phyloP scores from a whole-genome alignment of 495 filamentous ascomycete species.

The Gamarada debralockiae region DNA sequence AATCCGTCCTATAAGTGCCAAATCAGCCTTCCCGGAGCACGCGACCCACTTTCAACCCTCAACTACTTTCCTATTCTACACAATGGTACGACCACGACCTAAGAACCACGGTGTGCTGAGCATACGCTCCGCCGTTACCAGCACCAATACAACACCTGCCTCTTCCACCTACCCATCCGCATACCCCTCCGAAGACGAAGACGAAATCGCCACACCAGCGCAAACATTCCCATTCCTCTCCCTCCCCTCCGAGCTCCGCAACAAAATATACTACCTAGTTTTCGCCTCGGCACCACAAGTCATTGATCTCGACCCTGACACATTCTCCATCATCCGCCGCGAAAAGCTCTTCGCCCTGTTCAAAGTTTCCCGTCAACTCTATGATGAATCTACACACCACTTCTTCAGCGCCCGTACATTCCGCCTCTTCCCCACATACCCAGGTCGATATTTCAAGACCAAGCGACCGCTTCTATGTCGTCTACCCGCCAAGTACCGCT shows the following conservation, averaged over 20 bases:
- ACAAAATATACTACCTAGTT: slow-evolving; percentile 62
- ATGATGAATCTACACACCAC: slow-evolving; percentile 65
- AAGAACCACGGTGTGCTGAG: not conserved
- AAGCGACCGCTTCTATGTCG: slow-evolving; percentile 62
- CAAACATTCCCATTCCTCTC: slow-evolving; percentile 66
- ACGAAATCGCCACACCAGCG: slow-evolving; percentile 15
- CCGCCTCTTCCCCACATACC: slow-evolving; percentile 70
- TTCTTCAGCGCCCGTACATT: slow-evolving; percentile 78
- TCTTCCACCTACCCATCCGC: slow-evolving; percentile 38
- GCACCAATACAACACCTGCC: slow-evolving; percentile 21
- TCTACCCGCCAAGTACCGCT: slow-evolving; percentile 61
- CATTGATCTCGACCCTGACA: slow-evolving; percentile 68
- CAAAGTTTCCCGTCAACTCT: slow-evolving; percentile 57
- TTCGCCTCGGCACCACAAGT: slow-evolving; percentile 51
- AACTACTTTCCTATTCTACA: not conserved
- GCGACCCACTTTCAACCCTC: not conserved
- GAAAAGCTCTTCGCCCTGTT: slow-evolving; percentile 39
- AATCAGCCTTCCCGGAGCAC: not conserved
- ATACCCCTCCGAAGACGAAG: slow-evolving; percentile 41
- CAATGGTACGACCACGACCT: not conserved
- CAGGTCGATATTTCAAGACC: slow-evolving; percentile 61
- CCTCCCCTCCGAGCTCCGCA: slow-evolving; percentile 72
- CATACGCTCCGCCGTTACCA: not conserved
- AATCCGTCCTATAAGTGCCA: not conserved
- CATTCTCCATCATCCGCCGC: slow-evolving; percentile 53